phyloP scores from a whole-genome alignment of 352 stramenopile species.

The Phytophthora cajani region DNA sequence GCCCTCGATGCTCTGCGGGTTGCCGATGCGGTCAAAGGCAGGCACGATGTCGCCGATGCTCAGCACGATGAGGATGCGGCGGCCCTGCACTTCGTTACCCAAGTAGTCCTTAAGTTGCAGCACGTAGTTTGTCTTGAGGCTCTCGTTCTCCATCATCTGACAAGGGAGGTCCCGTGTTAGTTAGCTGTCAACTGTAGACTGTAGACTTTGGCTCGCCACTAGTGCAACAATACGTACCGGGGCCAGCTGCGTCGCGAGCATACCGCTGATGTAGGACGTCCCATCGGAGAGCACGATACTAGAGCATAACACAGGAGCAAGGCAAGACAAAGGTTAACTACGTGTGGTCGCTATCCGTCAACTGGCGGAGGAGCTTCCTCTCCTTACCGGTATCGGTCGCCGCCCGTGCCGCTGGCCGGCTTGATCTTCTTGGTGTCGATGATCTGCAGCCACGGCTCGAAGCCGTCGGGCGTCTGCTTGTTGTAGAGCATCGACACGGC shows the following conservation, averaged over 20 bases:
- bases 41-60: conserved; percentile 82
- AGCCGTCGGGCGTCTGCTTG: conserved; percentile 83
- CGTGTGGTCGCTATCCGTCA: conserved; percentile 1
- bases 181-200: not conserved
- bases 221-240: conserved; percentile 44
- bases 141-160: conserved; percentile 85
- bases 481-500: conserved; percentile 88
- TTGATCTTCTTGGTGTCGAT: conserved; percentile 92
- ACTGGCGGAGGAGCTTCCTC: not conserved
- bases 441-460: conserved; percentile 88
- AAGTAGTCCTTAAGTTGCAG: conserved; percentile 88
- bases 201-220: not conserved
- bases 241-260: conserved; percentile 85
- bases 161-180: not conserved
- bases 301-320: not conserved
- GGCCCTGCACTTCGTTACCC: conserved; percentile 84
- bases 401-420: conserved; percentile 69
- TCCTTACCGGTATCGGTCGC: conserved; percentile 74
- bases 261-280: conserved; percentile 84
- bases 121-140: conserved; percentile 84
- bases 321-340: conserved; percentile 8
- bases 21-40: conserved; percentile 75
- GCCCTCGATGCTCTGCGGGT: conserved; percentile 80
- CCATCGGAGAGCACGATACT: conserved; percentile 86
- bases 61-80: conserved; percentile 86